Conservation (phyloP, 192 early-diverging fungal genomes). For the Backusella mclennaniae region DNA sequence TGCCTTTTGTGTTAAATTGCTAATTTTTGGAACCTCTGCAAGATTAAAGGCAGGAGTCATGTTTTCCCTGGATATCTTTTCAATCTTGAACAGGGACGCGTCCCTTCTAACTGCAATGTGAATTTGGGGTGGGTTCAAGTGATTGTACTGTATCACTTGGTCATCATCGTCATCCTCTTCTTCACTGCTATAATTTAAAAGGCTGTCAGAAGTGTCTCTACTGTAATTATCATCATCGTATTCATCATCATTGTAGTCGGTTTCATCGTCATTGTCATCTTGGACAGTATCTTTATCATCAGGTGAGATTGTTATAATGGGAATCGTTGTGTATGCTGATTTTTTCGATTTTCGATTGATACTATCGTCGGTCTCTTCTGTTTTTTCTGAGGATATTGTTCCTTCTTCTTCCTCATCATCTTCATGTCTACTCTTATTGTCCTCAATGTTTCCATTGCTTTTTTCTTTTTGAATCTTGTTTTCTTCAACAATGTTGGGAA, state of each 20-base stretch:
- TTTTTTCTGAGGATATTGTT: background rate
- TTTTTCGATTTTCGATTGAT: background rate
- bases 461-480: background rate
- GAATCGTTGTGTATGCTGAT: background rate
- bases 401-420: background rate
- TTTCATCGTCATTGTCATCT: background rate
- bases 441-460: background rate
- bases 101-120: slow-evolving; percentile 14
- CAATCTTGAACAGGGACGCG: slow-evolving; percentile 13
- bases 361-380: background rate
- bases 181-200: background rate
- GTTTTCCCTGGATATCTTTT: slow-evolving; percentile 9
- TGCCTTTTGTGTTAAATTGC: slow-evolving; percentile 7
- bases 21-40: slow-evolving; percentile 4
- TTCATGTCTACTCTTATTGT: background rate
- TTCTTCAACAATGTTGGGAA: background rate
- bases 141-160: background rate
- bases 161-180: background rate
- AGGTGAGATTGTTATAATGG: background rate
- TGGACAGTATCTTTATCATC: background rate
- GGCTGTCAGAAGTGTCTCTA: background rate
- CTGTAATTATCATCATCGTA: background rate
- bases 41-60: background rate
- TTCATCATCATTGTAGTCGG: background rate
- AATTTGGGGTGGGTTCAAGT: background rate